Evolutionary conservation across 192 early-diverging fungal genomes (phyloP).

Genomic region (Linnemannia hyalina): DNA sequence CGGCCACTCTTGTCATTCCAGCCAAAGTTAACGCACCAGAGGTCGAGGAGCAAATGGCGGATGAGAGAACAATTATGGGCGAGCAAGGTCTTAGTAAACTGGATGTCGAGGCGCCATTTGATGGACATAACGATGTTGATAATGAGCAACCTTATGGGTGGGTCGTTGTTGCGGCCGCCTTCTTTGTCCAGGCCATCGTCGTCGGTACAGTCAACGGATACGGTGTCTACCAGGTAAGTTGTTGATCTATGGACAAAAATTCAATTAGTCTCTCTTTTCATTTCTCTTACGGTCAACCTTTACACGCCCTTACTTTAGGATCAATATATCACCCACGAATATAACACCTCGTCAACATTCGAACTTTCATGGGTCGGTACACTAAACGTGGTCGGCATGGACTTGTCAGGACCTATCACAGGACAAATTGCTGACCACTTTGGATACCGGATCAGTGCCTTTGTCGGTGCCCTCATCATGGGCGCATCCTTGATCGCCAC

Average conservation of each 20-base stretch:
- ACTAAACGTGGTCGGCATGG: slow-evolving; percentile 63
- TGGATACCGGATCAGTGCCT: slow-evolving; percentile 61
- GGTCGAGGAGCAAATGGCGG: background rate
- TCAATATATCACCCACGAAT: slow-evolving; percentile 40
- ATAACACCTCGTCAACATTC: slow-evolving; percentile 56
- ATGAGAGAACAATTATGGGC: background rate
- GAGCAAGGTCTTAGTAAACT: no score
- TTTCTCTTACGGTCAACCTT: background rate
- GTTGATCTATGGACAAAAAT: background rate
- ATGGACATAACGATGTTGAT: slow-evolving; percentile 31
- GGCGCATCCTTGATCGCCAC: slow-evolving; percentile 61
- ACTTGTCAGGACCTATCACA: slow-evolving; percentile 57
- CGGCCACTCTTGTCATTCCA: slow-evolving; percentile 5
- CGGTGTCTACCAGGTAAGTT: slow-evolving; percentile 62
- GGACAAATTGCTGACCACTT: slow-evolving; percentile 67
- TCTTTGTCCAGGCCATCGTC: slow-evolving; percentile 63
- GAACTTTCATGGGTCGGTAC: slow-evolving; percentile 68
- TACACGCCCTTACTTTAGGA: slow-evolving; percentile 6
- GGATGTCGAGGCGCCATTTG: background rate
- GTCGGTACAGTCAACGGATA: slow-evolving; percentile 70
- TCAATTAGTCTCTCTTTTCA: background rate
- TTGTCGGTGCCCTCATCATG: slow-evolving; percentile 66
- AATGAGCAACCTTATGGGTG: slow-evolving; percentile 60
- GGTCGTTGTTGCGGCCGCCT: slow-evolving; percentile 64
- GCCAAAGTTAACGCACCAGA: background rate